phyloP scores from a whole-genome alignment of 371 early-diverging fungal genomes.

The Saksenaea vasiformis region DNA sequence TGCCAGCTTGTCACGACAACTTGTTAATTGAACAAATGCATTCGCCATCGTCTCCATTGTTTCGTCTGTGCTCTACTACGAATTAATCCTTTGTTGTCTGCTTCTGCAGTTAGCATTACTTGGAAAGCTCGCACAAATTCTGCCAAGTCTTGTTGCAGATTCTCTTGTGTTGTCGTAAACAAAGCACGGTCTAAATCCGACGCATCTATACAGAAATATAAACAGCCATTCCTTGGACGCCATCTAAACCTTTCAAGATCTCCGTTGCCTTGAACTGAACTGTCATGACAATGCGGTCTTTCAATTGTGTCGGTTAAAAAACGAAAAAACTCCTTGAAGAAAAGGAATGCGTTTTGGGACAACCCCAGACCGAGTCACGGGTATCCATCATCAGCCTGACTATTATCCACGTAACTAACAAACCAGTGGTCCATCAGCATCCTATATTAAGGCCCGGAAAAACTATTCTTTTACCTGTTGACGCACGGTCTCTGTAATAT shows the following conservation, averaged over 20 bases:
- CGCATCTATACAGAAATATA: not conserved
- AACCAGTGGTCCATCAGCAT: no score
- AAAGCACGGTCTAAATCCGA: conserved; percentile 3
- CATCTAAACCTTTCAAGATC: not conserved
- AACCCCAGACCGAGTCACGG: no score
- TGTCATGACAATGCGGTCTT: not conserved
- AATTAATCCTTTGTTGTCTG: no score
- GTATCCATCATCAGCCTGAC: no score
- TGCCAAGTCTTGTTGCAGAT: conserved; percentile 3
- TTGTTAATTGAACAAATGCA: conserved; percentile 13
- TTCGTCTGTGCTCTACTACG: not conserved
- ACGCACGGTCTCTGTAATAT: no score
- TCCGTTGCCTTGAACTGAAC: not conserved
- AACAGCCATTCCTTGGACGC: no score
- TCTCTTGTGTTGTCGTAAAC: conserved; percentile 9
- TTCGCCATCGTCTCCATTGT: conserved; percentile 11
- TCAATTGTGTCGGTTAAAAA: not conserved
- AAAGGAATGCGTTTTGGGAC: no score
- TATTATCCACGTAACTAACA: no score
- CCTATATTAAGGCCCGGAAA: no score
- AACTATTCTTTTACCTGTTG: no score
- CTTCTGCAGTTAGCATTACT: conserved; percentile 9
- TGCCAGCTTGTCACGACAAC: conserved; percentile 7
- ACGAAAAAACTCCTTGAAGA: no score
- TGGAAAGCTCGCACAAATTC: conserved; percentile 14